Evolutionary conservation across 1,139 yeast species (phyloP).

Genomic region (Hansenula sp.): DNA sequence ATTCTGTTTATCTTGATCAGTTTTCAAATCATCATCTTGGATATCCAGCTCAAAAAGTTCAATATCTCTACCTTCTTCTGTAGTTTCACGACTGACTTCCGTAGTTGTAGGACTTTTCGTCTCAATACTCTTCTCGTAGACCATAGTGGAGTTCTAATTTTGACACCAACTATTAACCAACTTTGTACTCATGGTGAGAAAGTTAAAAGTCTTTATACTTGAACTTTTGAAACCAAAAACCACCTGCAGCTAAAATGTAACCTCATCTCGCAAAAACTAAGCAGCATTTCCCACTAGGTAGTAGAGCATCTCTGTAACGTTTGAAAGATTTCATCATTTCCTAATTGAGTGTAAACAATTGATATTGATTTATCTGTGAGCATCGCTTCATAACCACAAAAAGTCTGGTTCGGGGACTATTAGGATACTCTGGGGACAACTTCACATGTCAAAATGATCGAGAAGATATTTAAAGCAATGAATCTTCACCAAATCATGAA

Average conservation of each 20-base stretch:
- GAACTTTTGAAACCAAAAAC: no score
- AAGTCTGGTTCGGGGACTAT: not conserved
- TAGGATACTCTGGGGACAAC: not conserved
- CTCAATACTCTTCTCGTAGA: not conserved
- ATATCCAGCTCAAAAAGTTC: constrained; percentile 13
- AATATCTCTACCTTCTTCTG: not conserved
- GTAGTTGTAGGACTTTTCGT: not conserved
- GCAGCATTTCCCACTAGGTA: no score
- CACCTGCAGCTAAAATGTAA: not conserved
- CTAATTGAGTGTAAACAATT: not conserved
- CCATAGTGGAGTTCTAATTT: not conserved
- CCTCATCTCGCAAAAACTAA: not conserved
- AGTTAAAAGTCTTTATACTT: no score
- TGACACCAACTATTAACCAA: no score
- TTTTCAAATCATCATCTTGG: constrained; percentile 3
- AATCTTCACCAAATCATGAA: not conserved
- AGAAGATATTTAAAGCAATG: no score
- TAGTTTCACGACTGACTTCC: not conserved
- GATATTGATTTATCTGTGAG: not conserved
- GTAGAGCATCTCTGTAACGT: no score
- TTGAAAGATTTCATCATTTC: not conserved
- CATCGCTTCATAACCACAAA: not conserved
- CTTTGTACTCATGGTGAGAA: no score
- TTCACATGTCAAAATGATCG: not conserved
- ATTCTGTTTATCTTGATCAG: not conserved